Evolutionary conservation across 305 asterid species (phyloP).

Genomic region (Lippia alba): DNA sequence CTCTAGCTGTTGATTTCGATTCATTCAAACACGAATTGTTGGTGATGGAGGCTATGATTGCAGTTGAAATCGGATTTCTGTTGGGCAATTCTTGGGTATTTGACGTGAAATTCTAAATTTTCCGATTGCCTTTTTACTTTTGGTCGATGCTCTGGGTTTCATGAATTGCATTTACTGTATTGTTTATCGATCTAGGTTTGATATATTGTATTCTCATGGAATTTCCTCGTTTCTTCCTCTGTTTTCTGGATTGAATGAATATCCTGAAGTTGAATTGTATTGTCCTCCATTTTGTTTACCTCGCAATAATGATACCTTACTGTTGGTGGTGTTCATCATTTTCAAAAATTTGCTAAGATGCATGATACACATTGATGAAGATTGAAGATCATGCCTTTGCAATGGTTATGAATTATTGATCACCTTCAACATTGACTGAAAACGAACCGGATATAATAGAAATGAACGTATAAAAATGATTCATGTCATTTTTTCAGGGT

Average conservation of each 20-base stretch:
- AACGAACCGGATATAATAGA: not conserved
- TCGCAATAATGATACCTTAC: not conserved
- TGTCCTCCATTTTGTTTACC: not conserved
- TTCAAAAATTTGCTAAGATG: not conserved
- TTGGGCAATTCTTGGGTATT: not conserved
- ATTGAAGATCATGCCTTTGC: not conserved
- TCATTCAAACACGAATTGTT: not conserved
- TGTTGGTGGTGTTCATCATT: not conserved
- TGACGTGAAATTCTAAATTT: slow-evolving; percentile 6
- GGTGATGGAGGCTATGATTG: not conserved
- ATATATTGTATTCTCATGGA: not conserved
- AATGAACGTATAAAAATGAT: too few species aligned
- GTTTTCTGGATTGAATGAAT: not conserved
- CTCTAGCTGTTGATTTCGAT: not conserved
- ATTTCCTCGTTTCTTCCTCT: not conserved
- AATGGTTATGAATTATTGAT: not conserved
- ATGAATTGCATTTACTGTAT: not conserved
- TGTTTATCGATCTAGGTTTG: slow-evolving; percentile 26
- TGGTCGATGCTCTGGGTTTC: slow-evolving; percentile 18
- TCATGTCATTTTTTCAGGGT: slow-evolving; percentile 49
- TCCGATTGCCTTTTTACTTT: not conserved
- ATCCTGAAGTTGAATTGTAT: not conserved
- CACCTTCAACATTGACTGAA: not conserved
- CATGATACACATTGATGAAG: not conserved
- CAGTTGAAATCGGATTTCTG: slow-evolving; percentile 4